Base-by-base conservation (phyloP, 225 moss, liverwort and hornwort species). In the Polytrichum commune region DNA sequence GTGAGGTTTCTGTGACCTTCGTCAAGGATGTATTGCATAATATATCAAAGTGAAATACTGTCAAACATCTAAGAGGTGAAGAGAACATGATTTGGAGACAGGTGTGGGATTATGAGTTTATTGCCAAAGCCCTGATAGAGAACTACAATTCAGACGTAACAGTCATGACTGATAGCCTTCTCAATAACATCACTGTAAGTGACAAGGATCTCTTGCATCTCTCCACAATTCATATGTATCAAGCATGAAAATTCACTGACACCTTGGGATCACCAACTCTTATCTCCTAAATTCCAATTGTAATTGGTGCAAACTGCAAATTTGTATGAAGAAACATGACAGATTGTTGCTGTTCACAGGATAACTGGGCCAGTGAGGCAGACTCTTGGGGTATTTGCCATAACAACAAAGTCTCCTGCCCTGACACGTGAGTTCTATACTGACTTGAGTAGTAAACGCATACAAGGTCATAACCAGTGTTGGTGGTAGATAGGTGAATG, bases 51-150 rank as follows among this genome's bases (percentile, higher is more conserved):
- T 38, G 13, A 38, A 3, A 38, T 10, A 16, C 46, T 46, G 16
- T 46, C 46, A 46, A 46, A 46, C 16, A 46, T 46, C 46, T 46
- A 46, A 46, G 38, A 38, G 38, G 10, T 38, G 2, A 16, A 3
- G 16, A 13, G 46, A 13, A 13, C 13, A 13, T 46, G 46, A 4
- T 64, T 67, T 54, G 27, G 63, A 23, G 35, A 5, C 79, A 95
- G 95, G 83, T 97, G 13, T 98, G 97, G 95, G 97, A 98, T 69
- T 81, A 58, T 2, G 97, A 98, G 70, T 74, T 98, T 67, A 87
- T 98, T 22, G 67, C 76, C 62, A 91, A 88, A 69, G 84, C 83
- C 27, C 84, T 86, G 30, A 82, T 82, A 79, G 81, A 90, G 10
- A 64, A 89, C 6, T 90, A 84, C 62, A 77, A 69, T 4, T 67